phyloP scores from a whole-genome alignment of 108 stramenopile genomes.

The Schizochytrium sp. region DNA sequence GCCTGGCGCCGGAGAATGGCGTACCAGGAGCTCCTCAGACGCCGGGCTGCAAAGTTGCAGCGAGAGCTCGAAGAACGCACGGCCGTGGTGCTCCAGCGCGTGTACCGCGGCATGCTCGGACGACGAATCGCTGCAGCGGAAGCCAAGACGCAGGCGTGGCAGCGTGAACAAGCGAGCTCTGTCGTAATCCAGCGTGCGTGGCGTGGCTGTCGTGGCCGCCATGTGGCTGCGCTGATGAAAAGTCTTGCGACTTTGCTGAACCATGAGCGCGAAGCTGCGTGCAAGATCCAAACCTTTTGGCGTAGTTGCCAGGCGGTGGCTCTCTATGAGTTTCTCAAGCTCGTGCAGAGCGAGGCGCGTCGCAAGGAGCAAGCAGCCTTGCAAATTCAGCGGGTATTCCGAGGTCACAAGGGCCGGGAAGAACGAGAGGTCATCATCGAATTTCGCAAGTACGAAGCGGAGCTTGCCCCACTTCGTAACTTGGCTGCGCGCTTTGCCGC shows the following conservation, averaged over 20 bases:
- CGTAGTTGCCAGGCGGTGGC: not conserved
- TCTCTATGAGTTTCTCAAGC: not conserved
- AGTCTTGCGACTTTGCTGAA: not conserved
- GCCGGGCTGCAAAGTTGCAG: not conserved
- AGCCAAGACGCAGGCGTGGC: not conserved
- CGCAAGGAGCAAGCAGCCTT: not conserved
- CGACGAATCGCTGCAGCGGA: not conserved
- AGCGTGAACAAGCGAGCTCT: not conserved
- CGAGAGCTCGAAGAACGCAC: not conserved
- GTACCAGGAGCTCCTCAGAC: not conserved
- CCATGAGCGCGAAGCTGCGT: not conserved
- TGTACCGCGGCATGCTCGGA: not conserved
- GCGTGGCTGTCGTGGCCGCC: slow-evolving; percentile 7
- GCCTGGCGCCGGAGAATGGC: not conserved
- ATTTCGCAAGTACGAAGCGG: not conserved
- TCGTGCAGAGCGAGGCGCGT: not conserved
- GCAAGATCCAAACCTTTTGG: not conserved
- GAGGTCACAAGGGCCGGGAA: not conserved
- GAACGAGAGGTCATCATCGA: not conserved
- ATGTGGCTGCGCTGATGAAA: not conserved
- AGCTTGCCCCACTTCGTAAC: not conserved
- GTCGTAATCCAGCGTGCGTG: not conserved
- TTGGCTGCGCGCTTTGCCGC: not conserved
- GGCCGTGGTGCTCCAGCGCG: not conserved
- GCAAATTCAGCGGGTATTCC: not conserved